Conservation (phyloP, 2,329 filamentous ascomycete species). For the Leptosphaerulina australis region DNA sequence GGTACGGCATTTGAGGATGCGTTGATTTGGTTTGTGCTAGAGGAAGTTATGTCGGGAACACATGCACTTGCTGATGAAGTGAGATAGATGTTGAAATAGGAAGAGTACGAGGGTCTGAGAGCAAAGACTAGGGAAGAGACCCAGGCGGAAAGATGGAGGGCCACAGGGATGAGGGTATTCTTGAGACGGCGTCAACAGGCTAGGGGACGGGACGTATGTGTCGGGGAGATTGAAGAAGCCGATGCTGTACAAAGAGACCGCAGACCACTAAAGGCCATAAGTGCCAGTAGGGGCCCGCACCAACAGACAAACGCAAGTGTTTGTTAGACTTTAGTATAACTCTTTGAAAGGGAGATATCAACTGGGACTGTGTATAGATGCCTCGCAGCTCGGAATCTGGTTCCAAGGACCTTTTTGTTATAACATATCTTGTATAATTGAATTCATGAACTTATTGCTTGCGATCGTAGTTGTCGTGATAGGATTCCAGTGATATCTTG, state of each 20-base stretch:
- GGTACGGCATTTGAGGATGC: conserved; percentile 5
- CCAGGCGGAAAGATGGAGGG: conserved; percentile 2
- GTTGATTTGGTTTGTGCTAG: conserved; percentile 6
- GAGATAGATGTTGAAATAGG: conserved; percentile 9
- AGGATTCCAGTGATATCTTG: too few relatives aligned
- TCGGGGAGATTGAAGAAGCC: neutral
- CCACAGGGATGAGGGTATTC: neutral
- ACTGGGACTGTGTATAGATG: too few relatives aligned
- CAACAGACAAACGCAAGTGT: too few relatives aligned
- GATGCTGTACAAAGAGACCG: neutral
- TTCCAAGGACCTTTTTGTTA: too few relatives aligned
- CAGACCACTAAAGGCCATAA: neutral
- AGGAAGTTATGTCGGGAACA: neutral
- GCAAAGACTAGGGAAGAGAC: conserved; percentile 1
- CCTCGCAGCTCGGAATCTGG: too few relatives aligned
- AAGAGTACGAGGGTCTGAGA: conserved; percentile 4
- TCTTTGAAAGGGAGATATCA: too few relatives aligned
- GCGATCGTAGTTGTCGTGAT: too few relatives aligned
- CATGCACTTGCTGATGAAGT: conserved; percentile 10
- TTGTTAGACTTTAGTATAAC: too few relatives aligned
- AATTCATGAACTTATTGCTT: too few relatives aligned
- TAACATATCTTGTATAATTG: too few relatives aligned
- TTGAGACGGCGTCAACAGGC: neutral
- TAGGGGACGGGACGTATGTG: neutral
- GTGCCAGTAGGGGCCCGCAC: too few relatives aligned